A percentile compares a stretch with the other conserved stretches of the same genome.
These are phyloP conservation scores for Vachellia pachyceras DNA, from an alignment of 306 rosid genomes.

Conservation along the genomic window DNA sequence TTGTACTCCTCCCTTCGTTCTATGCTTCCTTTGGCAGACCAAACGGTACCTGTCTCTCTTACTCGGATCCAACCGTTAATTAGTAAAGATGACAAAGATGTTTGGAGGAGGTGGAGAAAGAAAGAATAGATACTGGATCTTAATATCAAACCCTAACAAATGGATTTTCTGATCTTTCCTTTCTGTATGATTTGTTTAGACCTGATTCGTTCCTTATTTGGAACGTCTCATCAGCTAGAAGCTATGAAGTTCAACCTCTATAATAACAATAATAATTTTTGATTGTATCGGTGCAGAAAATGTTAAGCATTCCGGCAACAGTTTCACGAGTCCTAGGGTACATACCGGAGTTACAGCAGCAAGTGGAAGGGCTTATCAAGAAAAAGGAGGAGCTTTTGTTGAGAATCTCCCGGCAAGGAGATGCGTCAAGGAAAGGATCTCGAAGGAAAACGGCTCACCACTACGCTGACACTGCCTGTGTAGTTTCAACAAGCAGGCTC, in stretches of 20 bases:
- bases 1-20: slow-evolving; percentile 76
- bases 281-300: slow-evolving; percentile 46
- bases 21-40: slow-evolving; percentile 62
- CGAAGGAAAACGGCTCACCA: not conserved
- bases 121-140: not conserved
- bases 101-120: not conserved
- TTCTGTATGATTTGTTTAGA: not conserved
- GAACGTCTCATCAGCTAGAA: not conserved
- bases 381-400: slow-evolving; percentile 61
- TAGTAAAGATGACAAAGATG: not conserved
- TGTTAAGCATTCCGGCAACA: slow-evolving; percentile 66
- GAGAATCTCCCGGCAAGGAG: slow-evolving; percentile 34
- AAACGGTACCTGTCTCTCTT: slow-evolving; percentile 47
- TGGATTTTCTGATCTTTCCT: not conserved
- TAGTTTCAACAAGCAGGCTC: slow-evolving; percentile 56
- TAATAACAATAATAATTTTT: not conserved
- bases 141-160: not conserved
- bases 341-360: slow-evolving; percentile 67
- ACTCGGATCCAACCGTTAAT: not conserved
- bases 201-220: not conserved
- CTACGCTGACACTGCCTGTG: slow-evolving; percentile 39
- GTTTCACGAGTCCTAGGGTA: slow-evolving; percentile 60
- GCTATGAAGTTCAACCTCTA: not conserved
- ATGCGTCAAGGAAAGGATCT: slow-evolving; percentile 21
- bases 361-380: slow-evolving; percentile 53